These are phyloP conservation scores for Stagonosporopsis vannaccii DNA, from an alignment of 2,329 filamentous ascomycete genomes.

Conservation along the genomic window DNA sequence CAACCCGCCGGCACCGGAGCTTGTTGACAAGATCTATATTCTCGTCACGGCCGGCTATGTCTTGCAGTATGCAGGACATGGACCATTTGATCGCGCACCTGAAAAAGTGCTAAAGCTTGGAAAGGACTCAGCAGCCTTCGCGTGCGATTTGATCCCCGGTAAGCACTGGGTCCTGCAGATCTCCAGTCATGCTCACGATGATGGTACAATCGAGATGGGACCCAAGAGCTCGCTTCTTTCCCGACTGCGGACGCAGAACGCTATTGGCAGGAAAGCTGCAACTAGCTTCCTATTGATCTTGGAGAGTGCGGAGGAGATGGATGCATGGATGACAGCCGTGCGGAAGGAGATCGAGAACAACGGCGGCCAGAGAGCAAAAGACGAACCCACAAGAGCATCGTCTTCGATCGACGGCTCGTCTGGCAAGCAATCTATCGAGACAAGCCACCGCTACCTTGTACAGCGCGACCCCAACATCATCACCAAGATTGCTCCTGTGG, in stretches of 20 bases:
- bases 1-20: constrained; percentile 65
- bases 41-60: constrained; percentile 75
- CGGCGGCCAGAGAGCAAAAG: constrained; percentile 66
- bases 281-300: constrained; percentile 76
- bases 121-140: constrained; percentile 80
- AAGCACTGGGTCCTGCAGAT: constrained; percentile 82
- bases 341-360: constrained; percentile 74
- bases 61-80: constrained; percentile 76
- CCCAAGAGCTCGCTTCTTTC: constrained; percentile 68
- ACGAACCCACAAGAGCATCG: constrained; percentile 38
- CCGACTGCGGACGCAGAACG: constrained; percentile 66
- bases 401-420: constrained; percentile 37
- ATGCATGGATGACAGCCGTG: constrained; percentile 73
- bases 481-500: constrained; percentile 40
- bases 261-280: constrained; percentile 62
- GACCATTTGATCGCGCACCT: constrained; percentile 73
- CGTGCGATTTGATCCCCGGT: constrained; percentile 79
- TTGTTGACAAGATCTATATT: constrained; percentile 76
- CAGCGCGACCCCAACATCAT: constrained; percentile 45
- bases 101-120: constrained; percentile 76
- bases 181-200: constrained; percentile 68
- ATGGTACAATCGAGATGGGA: constrained; percentile 55
- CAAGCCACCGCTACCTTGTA: constrained; percentile 49
- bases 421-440: constrained; percentile 35
- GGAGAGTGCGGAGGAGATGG: constrained; percentile 76